Percentiles rank a stretch among this genome's conserved stretches.
Evolutionary conservation across 345 rosid species (phyloP).

Genomic region (Sisymbrium irio): DNA sequence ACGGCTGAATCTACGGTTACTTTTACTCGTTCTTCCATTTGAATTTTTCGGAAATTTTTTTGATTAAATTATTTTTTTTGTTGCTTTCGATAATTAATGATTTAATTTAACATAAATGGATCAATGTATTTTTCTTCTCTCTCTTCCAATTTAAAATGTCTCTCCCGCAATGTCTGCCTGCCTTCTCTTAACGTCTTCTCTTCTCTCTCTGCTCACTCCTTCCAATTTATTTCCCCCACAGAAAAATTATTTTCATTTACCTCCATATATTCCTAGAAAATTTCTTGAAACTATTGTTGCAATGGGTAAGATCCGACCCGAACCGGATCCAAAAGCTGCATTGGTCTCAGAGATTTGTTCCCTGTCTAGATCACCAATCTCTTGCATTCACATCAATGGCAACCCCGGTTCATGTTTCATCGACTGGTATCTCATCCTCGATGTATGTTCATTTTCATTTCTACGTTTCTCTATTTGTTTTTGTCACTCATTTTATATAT

Average conservation of each 20-base stretch:
- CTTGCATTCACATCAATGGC: constrained; percentile 50
- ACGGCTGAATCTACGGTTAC: constrained; percentile 1
- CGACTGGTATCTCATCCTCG: constrained; percentile 89
- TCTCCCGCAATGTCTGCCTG: constrained; percentile 55
- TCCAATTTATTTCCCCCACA: background rate
- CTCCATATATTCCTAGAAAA: background rate
- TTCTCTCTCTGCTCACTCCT: constrained; percentile 16
- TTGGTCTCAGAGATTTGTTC: constrained; percentile 66
- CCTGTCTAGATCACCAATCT: constrained; percentile 42
- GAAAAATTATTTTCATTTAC: background rate
- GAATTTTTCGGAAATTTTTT: background rate
- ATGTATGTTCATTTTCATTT: constrained; percentile 46
- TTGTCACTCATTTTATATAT: background rate
- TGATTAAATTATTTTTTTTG: background rate
- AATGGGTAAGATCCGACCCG: constrained; percentile 53
- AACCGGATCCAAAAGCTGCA: constrained; percentile 45
- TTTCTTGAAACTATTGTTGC: background rate
- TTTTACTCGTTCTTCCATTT: constrained; percentile 21
- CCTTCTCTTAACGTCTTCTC: constrained; percentile 58
- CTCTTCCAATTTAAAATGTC: constrained; percentile 58
- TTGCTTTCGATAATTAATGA: background rate
- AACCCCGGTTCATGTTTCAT: constrained; percentile 46
- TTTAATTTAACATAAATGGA: background rate
- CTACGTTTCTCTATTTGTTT: background rate
- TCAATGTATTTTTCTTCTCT: background rate